phyloP scores from a whole-genome alignment of 495 filamentous ascomycete genomes.

The Ascodesmis nigricans region DNA sequence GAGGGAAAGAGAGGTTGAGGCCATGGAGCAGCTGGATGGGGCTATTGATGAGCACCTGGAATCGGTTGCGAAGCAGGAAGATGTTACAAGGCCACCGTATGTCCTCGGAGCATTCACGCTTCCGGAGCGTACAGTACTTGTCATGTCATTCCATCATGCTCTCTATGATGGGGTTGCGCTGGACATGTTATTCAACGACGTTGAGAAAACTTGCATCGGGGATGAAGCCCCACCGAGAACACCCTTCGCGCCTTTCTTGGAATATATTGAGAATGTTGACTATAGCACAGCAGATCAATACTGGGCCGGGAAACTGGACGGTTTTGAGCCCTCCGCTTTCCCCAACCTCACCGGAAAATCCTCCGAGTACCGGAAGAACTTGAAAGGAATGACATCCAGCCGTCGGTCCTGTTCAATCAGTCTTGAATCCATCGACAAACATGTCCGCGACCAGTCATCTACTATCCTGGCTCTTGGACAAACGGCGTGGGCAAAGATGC shows the following conservation, averaged over 20 bases:
- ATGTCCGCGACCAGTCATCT: constrained; percentile 30
- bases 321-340: constrained; percentile 30
- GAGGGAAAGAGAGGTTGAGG: constrained; percentile 10
- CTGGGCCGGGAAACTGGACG: constrained; percentile 34
- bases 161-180: constrained; percentile 62
- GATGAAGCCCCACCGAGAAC: constrained; percentile 20
- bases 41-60: constrained; percentile 12
- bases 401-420: constrained; percentile 14
- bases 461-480: constrained; percentile 45
- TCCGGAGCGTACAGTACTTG: constrained; percentile 17
- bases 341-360: constrained; percentile 19
- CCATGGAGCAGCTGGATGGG: constrained; percentile 1
- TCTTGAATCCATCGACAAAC: constrained; percentile 27
- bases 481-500: constrained; percentile 40
- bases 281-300: constrained; percentile 30
- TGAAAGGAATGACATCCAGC: constrained; percentile 12
- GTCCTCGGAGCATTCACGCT: constrained; percentile 16
- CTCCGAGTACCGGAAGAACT: constrained; percentile 4
- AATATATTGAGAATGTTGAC: constrained; percentile 25
- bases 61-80: constrained; percentile 7
- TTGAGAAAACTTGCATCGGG: constrained; percentile 31
- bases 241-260: constrained; percentile 30
- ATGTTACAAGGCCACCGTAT: constrained; percentile 19
- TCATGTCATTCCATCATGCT: constrained; percentile 56
- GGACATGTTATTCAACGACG: constrained; percentile 37